These are phyloP conservation scores for Circinella umbellata DNA, from an alignment of 371 early-diverging fungal genomes.

Conservation along the genomic window DNA sequence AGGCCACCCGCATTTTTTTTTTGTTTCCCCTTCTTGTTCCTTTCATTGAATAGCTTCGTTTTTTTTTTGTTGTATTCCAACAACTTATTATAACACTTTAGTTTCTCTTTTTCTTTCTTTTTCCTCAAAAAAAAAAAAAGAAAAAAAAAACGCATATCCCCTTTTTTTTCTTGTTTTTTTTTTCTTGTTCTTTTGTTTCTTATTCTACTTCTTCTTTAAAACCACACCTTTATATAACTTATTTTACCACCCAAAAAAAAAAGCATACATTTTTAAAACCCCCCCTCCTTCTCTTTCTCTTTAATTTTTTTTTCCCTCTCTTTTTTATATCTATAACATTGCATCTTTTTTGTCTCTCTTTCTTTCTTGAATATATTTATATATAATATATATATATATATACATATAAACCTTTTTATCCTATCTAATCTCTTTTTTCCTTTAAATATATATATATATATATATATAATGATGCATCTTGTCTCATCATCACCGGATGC, in stretches of 20 bases:
- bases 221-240: constrained; percentile 8
- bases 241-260: no score
- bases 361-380: constrained; percentile 4
- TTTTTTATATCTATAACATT: neutral
- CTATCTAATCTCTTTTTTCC: constrained; percentile 1
- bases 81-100: no score
- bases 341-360: constrained; percentile 8
- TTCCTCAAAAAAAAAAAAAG: neutral
- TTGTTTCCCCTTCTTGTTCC: neutral
- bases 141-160: neutral
- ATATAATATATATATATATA: neutral
- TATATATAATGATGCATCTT: constrained; percentile 8
- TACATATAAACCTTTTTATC: neutral
- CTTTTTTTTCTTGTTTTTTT: constrained; percentile 8
- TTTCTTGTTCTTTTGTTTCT: constrained; percentile 3
- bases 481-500: constrained; percentile 8
- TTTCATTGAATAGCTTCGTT: no score
- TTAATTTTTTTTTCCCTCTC: neutral
- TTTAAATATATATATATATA: neutral
- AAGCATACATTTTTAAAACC: neutral
- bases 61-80: no score
- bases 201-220: neutral
- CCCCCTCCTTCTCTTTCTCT: constrained; percentile 6
- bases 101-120: constrained; percentile 5
- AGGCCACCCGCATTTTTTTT: constrained; percentile 8